These are phyloP conservation scores for Cenococcum geophilum DNA, from an alignment of 495 filamentous ascomycete species.

Conservation along the genomic window DNA sequence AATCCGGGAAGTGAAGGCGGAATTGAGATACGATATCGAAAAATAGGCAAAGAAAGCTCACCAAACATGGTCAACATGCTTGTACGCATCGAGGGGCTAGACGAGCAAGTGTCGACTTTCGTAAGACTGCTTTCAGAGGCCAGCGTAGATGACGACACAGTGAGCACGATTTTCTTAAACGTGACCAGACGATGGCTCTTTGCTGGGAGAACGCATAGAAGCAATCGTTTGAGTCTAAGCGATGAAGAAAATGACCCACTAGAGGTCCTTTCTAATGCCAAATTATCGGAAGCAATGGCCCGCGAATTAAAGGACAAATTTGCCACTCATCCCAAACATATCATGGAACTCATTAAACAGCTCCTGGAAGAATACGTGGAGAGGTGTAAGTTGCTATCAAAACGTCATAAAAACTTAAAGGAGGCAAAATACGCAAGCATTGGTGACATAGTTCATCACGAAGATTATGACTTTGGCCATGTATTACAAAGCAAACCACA, in stretches of 20 bases:
- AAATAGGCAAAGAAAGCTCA: conserved; percentile 23
- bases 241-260: conserved; percentile 38
- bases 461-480: neutral
- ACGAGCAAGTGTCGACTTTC: conserved; percentile 50
- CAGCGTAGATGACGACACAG: conserved; percentile 50
- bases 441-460: conserved; percentile 9
- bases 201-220: conserved; percentile 5
- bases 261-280: conserved; percentile 52
- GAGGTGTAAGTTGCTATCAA: conserved; percentile 33
- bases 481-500: neutral
- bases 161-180: conserved; percentile 57
- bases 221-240: conserved; percentile 11
- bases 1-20: conserved; percentile 31
- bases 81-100: conserved; percentile 40
- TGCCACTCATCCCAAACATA: conserved; percentile 54
- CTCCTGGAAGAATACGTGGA: conserved; percentile 44
- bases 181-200: conserved; percentile 59
- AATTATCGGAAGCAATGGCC: conserved; percentile 61
- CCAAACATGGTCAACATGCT: conserved; percentile 22
- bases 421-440: conserved; percentile 16
- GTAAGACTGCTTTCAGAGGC: conserved; percentile 49
- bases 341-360: conserved; percentile 57
- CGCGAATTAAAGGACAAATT: conserved; percentile 61
- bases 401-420: conserved; percentile 10
- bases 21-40: conserved; percentile 38